Evolutionary conservation across 1,139 yeast species (phyloP).

Genomic region (Candida neerlandica): DNA sequence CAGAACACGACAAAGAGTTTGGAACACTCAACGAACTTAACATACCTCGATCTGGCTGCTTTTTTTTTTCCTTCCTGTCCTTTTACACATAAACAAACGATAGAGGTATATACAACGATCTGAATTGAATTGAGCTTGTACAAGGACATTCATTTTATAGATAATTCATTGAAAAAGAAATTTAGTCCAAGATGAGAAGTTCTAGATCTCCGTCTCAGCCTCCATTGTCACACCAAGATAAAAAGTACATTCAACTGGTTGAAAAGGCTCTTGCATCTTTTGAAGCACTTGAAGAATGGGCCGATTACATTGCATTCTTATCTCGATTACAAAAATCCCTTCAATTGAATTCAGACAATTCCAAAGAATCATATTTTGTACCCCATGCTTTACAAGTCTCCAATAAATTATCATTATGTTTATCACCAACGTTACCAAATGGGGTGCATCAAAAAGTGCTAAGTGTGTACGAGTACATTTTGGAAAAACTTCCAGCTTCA

Average conservation of each 20-base stretch:
- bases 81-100: background rate
- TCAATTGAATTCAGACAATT: conserved; percentile 34
- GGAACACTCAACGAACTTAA: background rate
- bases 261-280: conserved; percentile 79
- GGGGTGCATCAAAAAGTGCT: conserved; percentile 93
- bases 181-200: background rate
- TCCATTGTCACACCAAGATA: conserved; percentile 55
- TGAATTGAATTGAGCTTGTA: background rate
- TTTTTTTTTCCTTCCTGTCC: background rate
- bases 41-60: conserved; percentile 1
- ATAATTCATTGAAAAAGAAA: background rate
- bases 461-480: conserved; percentile 71
- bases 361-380: conserved; percentile 49
- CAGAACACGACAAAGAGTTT: background rate
- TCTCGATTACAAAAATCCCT: conserved; percentile 76
- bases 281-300: conserved; percentile 94
- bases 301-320: conserved; percentile 92
- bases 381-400: conserved; percentile 46
- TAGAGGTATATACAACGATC: background rate
- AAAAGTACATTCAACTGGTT: conserved; percentile 63
- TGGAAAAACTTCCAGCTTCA: conserved; percentile 58
- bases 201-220: background rate
- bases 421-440: conserved; percentile 80
- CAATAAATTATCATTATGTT: conserved; percentile 60
- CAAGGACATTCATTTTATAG: background rate